These are phyloP conservation scores for Polytrichum formosum DNA, from an alignment of 225 moss, liverwort and hornwort genomes.

Conservation along the genomic window DNA sequence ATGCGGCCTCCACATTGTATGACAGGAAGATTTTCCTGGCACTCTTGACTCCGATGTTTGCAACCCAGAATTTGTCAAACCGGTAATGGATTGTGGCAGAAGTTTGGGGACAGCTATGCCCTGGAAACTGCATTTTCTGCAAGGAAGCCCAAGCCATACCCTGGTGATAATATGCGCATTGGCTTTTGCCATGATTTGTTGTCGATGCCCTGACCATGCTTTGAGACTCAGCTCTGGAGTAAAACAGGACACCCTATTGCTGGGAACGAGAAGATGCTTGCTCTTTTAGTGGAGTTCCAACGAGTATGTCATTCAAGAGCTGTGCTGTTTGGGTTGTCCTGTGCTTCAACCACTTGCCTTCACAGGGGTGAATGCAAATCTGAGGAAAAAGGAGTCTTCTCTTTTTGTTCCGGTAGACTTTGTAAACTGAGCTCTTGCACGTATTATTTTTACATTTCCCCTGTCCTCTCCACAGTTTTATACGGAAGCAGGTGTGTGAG, in stretches of 20 bases:
- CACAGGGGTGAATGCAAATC: slow-evolving; percentile 17
- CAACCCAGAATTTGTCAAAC: neutral
- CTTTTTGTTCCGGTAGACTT: slow-evolving; percentile 16
- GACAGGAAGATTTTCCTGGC: slow-evolving; percentile 22
- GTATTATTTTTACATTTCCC: neutral
- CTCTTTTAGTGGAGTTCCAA: slow-evolving; percentile 18
- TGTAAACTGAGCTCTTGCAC: slow-evolving; percentile 13
- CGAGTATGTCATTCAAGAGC: slow-evolving; percentile 18
- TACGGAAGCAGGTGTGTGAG: neutral
- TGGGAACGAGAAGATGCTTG: slow-evolving; percentile 11
- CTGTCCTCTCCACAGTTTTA: neutral
- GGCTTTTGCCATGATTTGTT: slow-evolving; percentile 27
- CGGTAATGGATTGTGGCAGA: neutral
- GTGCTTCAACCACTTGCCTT: slow-evolving; percentile 40
- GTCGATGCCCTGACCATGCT: slow-evolving; percentile 9
- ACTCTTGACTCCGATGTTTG: slow-evolving; percentile 14
- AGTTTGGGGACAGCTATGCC: slow-evolving; percentile 13
- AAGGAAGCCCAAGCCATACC: neutral
- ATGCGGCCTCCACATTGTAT: slow-evolving; percentile 10
- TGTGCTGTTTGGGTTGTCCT: slow-evolving; percentile 13
- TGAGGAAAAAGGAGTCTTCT: slow-evolving; percentile 10
- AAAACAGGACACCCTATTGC: slow-evolving; percentile 1
- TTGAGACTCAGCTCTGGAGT: slow-evolving; percentile 24
- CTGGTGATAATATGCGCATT: neutral
- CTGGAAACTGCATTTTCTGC: neutral